Base-by-base conservation (phyloP, 352 stramenopile genomes). In the Phytophthora capsici region DNA sequence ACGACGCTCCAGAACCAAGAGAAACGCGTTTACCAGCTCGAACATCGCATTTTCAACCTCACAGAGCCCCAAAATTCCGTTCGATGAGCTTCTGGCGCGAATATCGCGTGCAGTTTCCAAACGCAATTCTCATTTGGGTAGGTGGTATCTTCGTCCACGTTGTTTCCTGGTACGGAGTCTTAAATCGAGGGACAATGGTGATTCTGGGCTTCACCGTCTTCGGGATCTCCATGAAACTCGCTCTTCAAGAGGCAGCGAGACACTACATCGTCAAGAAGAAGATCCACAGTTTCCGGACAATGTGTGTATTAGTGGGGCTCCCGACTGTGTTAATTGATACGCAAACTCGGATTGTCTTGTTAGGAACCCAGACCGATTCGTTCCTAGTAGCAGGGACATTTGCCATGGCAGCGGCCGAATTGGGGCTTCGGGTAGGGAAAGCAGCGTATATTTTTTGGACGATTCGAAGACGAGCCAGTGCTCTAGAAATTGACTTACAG, bases 251-350 rank as follows among this genome's bases (percentile, higher is more conserved):
- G 19, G 25, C 54, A 34, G 60, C 64, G 3, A 55, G 45, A 14
- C 49, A 56, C 19, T 73, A 69, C 22, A 51, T 73, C 25, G 2
- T 65, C 32, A 77, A 78, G 34, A 47, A 62, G 1, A 25, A 49
- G 3, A 57, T 82, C n/a, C 43, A 70, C 6, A 70, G 78, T 47
- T 69, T 72, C 16, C 75, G 70, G 26, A 75, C 52, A 0, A 86
- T 86, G 59, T 80, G 66, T 28, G 50, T 86, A 4, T 37, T 74
- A 0, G 73, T 84, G 0, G 77, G 74, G 0, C 23, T 84, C 0
- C 77, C 74, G 8, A 81, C 77, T 4, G 73, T 86, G 2, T 51
- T 86, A 1, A 77, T 86, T 32, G 75, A 86, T 41, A 86, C 77
- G 3, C 78, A 86, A 20, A 47, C 78, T 12, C 78, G 78, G 12